Percentiles rank a stretch among this genome's conserved stretches.
These are phyloP conservation scores for Candida labiduridarum DNA, from an alignment of 1,139 yeast species.

Conservation along the genomic window DNA sequence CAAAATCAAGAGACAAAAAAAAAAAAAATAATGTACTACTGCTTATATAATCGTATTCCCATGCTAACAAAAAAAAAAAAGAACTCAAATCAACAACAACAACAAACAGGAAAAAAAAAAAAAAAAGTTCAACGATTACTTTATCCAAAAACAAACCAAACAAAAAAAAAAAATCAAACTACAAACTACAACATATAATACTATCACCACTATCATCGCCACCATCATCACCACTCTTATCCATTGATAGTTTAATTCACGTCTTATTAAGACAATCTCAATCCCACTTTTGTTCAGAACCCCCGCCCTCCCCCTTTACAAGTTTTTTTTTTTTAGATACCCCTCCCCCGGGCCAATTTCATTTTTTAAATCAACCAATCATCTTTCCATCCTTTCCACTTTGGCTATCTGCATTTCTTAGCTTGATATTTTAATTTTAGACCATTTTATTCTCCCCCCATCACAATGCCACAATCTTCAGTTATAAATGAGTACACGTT, in stretches of 20 bases:
- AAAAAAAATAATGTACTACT: not conserved
- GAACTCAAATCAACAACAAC: conserved; percentile 1
- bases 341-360: no score
- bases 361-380: not conserved
- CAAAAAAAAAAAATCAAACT: not conserved
- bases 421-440: no score
- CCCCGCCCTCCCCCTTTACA: no score
- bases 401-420: no score
- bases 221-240: no score
- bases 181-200: no score
- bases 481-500: conserved; percentile 17
- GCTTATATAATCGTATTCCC: not conserved
- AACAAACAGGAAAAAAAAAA: not conserved
- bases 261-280: no score
- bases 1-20: not conserved
- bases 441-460: not conserved
- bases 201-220: not conserved
- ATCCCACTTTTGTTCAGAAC: no score
- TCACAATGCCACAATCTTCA: conserved; percentile 16
- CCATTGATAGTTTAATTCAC: no score
- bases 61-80: not conserved
- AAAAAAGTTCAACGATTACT: conserved; percentile 2
- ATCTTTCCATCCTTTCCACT: not conserved
- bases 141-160: not conserved
- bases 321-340: no score